phyloP scores from a whole-genome alignment of 2,329 filamentous ascomycete species.

The Colletotrichum lindemuthianum region DNA sequence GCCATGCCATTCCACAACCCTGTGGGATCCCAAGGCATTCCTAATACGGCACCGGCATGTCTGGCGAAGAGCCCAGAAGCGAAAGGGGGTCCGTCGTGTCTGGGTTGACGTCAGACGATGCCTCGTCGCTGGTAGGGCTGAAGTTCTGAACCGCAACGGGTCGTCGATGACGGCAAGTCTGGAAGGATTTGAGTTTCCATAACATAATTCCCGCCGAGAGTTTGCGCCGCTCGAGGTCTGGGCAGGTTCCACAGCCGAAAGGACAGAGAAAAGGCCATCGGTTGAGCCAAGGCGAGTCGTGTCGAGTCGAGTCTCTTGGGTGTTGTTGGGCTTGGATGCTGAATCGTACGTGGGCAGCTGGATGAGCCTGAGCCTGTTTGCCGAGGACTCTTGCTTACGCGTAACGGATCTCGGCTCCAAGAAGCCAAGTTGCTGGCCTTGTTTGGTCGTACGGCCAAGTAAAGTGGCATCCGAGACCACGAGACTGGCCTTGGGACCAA shows the following conservation, averaged over 20 bases:
- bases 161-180: constrained; percentile 25
- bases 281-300: too few species aligned
- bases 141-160: constrained; percentile 9
- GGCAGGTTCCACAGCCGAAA: constrained; percentile 21
- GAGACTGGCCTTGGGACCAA: not conserved
- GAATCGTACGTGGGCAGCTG: too few species aligned
- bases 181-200: constrained; percentile 29
- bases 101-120: constrained; percentile 28
- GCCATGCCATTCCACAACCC: not conserved
- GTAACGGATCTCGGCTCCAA: not conserved
- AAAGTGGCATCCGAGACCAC: not conserved
- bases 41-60: too few species aligned
- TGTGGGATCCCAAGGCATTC: too few species aligned
- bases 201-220: constrained; percentile 32
- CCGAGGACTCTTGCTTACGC: not conserved
- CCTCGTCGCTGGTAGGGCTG: constrained; percentile 22
- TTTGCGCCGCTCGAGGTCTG: constrained; percentile 18
- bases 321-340: too few species aligned
- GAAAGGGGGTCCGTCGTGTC: not conserved
- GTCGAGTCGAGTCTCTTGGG: too few species aligned
- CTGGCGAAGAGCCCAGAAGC: constrained; percentile 11
- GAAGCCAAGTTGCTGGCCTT: not conserved
- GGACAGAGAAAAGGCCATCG: not conserved
- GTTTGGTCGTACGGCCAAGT: not conserved
- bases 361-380: not conserved